phyloP scores from a whole-genome alignment of 169 alveolate genomes.

The Babesia sp. region DNA sequence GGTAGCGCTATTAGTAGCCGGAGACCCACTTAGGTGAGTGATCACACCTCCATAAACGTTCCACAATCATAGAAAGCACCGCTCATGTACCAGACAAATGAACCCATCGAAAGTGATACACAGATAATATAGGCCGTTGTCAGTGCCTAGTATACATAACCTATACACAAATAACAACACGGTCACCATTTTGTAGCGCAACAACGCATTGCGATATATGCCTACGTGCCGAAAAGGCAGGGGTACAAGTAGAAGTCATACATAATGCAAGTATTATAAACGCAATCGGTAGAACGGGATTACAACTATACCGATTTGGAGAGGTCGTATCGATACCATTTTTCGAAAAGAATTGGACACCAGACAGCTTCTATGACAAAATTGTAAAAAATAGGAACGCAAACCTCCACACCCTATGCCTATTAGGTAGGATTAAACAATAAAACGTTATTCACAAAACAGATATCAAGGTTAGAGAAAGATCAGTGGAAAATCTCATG shows the following conservation, averaged over 20 bases:
- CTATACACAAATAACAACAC: too few relatives aligned
- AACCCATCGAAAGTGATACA: too few relatives aligned
- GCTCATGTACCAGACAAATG: too few relatives aligned
- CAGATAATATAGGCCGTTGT: too few relatives aligned
- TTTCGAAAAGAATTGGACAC: conserved; percentile 96
- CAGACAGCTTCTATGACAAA: conserved; percentile 94
- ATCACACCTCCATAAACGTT: too few relatives aligned
- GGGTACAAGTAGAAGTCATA: conserved; percentile 89
- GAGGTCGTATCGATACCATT: conserved; percentile 97
- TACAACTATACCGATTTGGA: conserved; percentile 95
- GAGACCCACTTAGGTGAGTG: conserved; percentile 88
- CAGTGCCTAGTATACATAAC: too few relatives aligned
- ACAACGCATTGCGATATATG: conserved; percentile 94
- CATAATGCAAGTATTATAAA: conserved; percentile 92
- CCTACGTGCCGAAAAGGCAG: conserved; percentile 87
- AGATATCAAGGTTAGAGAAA: conserved; percentile 98
- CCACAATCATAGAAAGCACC: too few relatives aligned
- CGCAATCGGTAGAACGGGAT: conserved; percentile 83
- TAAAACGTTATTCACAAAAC: not conserved
- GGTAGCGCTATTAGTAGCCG: conserved; percentile 91
- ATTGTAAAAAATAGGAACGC: conserved; percentile 85
- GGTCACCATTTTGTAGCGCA: conserved; percentile 85
- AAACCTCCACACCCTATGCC: conserved; percentile 94
- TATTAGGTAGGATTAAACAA: conserved; percentile 73
- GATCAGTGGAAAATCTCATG: conserved; percentile 92